Percentiles rank a stretch among this genome's conserved stretches.
phyloP scores from a whole-genome alignment of 2,329 filamentous ascomycete species.

The Scolecobasidium constrictum region DNA sequence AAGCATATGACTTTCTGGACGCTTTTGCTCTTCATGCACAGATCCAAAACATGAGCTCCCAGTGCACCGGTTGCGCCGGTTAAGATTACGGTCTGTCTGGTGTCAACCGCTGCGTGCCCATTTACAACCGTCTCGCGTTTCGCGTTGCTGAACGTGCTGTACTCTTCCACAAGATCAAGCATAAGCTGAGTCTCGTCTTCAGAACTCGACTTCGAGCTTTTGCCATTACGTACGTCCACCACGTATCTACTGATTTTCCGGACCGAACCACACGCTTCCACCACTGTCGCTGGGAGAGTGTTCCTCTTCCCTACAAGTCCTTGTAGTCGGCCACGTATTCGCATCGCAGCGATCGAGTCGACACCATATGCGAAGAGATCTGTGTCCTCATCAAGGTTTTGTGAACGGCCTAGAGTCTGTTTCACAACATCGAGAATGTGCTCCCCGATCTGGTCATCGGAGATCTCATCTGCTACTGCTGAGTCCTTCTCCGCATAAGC shows the following conservation, averaged over 20 bases:
- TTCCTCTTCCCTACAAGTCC: not conserved
- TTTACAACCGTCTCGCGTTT: not conserved
- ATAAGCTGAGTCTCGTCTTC: not conserved
- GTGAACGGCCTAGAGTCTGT: not conserved
- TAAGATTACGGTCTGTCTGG: too few relatives aligned
- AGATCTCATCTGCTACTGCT: not conserved
- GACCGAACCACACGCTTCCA: constrained; percentile 7
- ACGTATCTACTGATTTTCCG: too few relatives aligned
- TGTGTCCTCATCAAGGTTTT: not conserved
- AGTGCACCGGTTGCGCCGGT: constrained; percentile 58
- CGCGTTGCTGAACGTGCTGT: not conserved
- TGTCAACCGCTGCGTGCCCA: constrained; percentile 29
- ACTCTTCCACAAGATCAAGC: not conserved
- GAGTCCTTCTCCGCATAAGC: constrained; percentile 23
- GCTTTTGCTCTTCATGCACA: constrained; percentile 18
- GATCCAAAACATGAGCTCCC: constrained; percentile 45
- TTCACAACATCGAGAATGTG: not conserved
- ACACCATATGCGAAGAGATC: constrained; percentile 1
- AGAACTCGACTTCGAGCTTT: too few relatives aligned
- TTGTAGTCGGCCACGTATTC: not conserved
- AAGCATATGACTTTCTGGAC: constrained; percentile 39
- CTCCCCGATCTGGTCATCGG: not conserved
- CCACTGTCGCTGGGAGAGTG: not conserved
- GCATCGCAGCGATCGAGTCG: not conserved
- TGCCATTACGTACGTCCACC: too few relatives aligned